Evolutionary conservation across 1,284 basidiomycete species (phyloP), one percentile per base, ranked within the genome.

Genomic region (Malassezia restricta): DNA sequence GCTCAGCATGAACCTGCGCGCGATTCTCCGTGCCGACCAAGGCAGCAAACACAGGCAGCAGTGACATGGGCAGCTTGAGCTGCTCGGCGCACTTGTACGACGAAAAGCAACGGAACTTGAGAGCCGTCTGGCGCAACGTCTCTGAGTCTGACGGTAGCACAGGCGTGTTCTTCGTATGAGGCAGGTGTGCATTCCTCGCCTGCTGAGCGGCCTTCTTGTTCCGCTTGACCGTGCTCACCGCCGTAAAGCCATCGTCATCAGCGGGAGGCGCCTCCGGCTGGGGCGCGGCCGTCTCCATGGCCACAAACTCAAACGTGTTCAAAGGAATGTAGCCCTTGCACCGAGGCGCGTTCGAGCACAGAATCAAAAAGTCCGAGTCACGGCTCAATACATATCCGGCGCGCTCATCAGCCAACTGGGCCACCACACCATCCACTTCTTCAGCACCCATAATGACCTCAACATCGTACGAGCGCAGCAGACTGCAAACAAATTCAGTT

Each of bases 351-450:
- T 55, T 55, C 3, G 38, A 47, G 17, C 53, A 49, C 32, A 55
- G 29, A 8, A 55, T 45, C 38, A 55, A 37, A 44, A 55, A 55
- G 49, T 55, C 53, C n/a, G 53, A 55, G 38, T 55, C 53, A 17
- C 53, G 53, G 43, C 47, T 50, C 28, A 55, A 28, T 17, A 55
- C 53, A 31, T 55, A 55, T 11, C 53, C 53, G n/a, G 20, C 39
- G 28, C 53, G 53, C 48, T 55, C 47, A 41, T 55, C 38, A 1
- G 53, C 53, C 29, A 55, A 43, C 53, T 55, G 42, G 11, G 53
- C 53, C 24, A 55, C 43, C 2, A 43, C 43, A 6, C 20, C 20
- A 27, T 55, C 53, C 31, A 55, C 53, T 42, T 55, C 53, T 17
- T 49, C 47, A n/a, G 47, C 43, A 31, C 53, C 53, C 41, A 55